Base-by-base conservation (phyloP, 805 yeast species). In the Saturnispora zaruensis region DNA sequence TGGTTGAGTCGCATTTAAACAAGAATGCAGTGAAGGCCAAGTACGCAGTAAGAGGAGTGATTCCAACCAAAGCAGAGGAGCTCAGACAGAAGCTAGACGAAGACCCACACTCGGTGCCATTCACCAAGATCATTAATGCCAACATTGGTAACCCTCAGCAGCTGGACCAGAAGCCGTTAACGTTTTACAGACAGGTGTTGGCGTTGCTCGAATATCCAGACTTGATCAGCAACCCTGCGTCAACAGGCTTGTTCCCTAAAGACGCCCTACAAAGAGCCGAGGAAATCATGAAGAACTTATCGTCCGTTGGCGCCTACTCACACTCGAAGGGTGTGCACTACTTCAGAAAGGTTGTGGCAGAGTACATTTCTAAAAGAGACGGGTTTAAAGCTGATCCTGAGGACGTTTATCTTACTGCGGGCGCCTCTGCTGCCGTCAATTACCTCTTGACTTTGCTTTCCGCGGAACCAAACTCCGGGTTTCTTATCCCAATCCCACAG, bases 61-160 rank as follows among this genome's bases (percentile, higher is more conserved):
- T 93, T 52, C 98, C 99, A n/a, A 78, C 84, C 54, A 79, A 88
- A 57, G 98, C 99, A 24, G 98, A 91, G 59, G 86, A 88, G 62
- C 70, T 93, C 51, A 74, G 82, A 51, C 69, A 67, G 8, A 76
- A 78, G 57, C 72, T 93, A 37, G 63, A 66, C 9, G 64, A 69
- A 40, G 72, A 77, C 37, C 82, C 85, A 24, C 73, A 71, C 18
- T 78, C 85, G 5, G 70, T 88, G 55, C 95, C 96, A 0, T 93
- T 89, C 63, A 68, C 76, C 41, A 71, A 77, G 53, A 86, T 93
- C 59, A 84, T 95, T 63, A 82, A 80, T 60, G 93, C 96, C 55
- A 93, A 93, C 65, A 93, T 93, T 55, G 99, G 99, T 28, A 93
- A 93, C 65, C 99, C 99, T 2, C 99, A 93, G 68, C 98, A 91